These are phyloP conservation scores for Calocybe gangraenosa DNA, from an alignment of 768 basidiomycete genomes.

Conservation along the genomic window DNA sequence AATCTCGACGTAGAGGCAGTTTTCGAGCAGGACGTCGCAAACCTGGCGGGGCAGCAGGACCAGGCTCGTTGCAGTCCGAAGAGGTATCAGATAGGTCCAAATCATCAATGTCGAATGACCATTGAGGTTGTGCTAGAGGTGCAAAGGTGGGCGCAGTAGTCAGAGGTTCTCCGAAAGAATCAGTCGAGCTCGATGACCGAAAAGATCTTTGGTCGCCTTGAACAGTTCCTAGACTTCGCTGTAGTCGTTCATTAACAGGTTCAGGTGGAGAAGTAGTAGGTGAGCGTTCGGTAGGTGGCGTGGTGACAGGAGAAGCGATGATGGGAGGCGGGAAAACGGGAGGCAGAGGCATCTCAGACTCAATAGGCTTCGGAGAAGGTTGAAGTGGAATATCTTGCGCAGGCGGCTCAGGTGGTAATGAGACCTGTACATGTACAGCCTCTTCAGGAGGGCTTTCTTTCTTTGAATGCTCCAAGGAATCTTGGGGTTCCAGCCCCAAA, in stretches of 20 bases:
- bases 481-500: no score
- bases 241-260: background rate
- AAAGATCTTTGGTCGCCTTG: slow-evolving; percentile 28
- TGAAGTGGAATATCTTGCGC: background rate
- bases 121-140: slow-evolving; percentile 37
- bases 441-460: no score
- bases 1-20: slow-evolving; percentile 72
- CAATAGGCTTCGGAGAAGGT: background rate
- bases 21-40: slow-evolving; percentile 51
- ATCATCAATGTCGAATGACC: slow-evolving; percentile 73
- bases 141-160: slow-evolving; percentile 34
- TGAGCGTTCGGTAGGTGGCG: background rate
- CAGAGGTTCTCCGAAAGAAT: slow-evolving; percentile 46
- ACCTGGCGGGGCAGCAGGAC: slow-evolving; percentile 44
- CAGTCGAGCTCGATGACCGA: slow-evolving; percentile 41
- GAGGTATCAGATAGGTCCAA: slow-evolving; percentile 77
- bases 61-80: slow-evolving; percentile 43
- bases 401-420: background rate
- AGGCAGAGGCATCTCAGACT: slow-evolving; percentile 1
- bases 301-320: no score
- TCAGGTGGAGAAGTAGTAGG: background rate
- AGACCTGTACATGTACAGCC: no score
- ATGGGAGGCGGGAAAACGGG: slow-evolving; percentile 1
- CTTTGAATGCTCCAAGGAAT: no score
- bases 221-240: background rate